Percentiles rank a stretch among this genome's conserved stretches.
Conservation (phyloP, 129 eudicot genomes). For the Flaveria bidentis region DNA sequence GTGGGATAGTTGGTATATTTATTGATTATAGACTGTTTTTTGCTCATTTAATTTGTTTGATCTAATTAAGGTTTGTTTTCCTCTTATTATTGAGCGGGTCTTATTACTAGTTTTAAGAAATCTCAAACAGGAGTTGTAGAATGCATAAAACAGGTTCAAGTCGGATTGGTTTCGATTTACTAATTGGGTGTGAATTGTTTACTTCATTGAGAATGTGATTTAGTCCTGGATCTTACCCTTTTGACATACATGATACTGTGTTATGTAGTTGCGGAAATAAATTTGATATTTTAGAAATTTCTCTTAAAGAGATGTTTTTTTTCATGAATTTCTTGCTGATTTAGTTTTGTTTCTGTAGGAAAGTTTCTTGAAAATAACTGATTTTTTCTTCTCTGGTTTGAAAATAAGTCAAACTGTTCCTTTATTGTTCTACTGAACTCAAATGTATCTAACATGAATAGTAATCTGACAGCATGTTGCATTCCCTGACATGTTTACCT, state of each 20-base stretch:
- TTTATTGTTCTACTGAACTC: background rate
- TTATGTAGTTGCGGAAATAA: background rate
- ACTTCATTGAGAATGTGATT: slow-evolving; percentile 1
- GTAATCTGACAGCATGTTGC: background rate
- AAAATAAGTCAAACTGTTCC: background rate
- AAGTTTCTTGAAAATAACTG: background rate
- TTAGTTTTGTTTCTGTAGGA: background rate
- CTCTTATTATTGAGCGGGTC: background rate
- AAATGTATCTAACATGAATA: background rate
- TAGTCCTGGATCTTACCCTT: background rate
- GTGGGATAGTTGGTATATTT: background rate
- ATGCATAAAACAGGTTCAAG: background rate
- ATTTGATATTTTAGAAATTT: background rate
- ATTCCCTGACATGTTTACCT: background rate
- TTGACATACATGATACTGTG: background rate
- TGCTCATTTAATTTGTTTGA: background rate
- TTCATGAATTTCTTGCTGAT: background rate
- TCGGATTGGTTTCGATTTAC: background rate
- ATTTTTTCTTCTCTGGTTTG: background rate
- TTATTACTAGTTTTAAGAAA: slow-evolving; percentile 6
- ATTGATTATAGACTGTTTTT: background rate
- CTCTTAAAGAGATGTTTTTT: background rate
- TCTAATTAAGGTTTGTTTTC: background rate
- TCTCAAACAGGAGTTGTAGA: background rate
- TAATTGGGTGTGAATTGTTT: background rate